A percentile compares a stretch with the other conserved stretches of the same genome.
These are phyloP conservation scores for Toxoplasma gondii DNA, from an alignment of 169 alveolate species.

Conservation along the genomic window DNA sequence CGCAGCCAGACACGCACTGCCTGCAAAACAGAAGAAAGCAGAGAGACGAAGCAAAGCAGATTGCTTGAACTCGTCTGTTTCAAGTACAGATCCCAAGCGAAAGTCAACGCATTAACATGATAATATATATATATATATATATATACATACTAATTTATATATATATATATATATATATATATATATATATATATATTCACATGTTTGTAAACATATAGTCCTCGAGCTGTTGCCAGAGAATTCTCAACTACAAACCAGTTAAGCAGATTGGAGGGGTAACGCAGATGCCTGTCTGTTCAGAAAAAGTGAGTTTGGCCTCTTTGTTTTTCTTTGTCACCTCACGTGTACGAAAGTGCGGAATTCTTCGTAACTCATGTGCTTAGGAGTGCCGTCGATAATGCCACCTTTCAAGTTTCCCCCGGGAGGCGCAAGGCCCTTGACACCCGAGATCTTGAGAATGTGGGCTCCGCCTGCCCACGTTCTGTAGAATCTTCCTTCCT, in stretches of 20 bases:
- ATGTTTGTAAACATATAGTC: too few species aligned
- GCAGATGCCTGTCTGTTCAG: too few species aligned
- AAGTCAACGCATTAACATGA: too few species aligned
- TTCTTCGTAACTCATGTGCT: conserved; percentile 6
- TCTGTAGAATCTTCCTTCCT: not conserved
- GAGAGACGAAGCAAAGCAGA: not conserved
- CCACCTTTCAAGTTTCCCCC: conserved; percentile 24
- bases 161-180: too few species aligned
- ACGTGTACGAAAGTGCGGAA: not conserved
- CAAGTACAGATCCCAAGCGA: too few species aligned
- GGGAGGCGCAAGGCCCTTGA: conserved; percentile 37
- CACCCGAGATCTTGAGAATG: not conserved
- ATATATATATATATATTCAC: too few species aligned
- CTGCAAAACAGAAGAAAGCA: not conserved
- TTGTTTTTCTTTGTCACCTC: not conserved
- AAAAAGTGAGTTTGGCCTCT: not conserved
- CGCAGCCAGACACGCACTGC: conserved; percentile 19
- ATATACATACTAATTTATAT: too few species aligned
- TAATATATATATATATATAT: too few species aligned
- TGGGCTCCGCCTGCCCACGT: conserved; percentile 18
- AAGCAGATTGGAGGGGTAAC: too few species aligned
- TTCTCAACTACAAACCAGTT: too few species aligned
- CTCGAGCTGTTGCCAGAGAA: too few species aligned
- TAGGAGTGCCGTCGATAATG: not conserved
- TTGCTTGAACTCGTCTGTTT: not conserved